Base-by-base conservation (phyloP, 345 rosid genomes). In the Moringa oleifera region DNA sequence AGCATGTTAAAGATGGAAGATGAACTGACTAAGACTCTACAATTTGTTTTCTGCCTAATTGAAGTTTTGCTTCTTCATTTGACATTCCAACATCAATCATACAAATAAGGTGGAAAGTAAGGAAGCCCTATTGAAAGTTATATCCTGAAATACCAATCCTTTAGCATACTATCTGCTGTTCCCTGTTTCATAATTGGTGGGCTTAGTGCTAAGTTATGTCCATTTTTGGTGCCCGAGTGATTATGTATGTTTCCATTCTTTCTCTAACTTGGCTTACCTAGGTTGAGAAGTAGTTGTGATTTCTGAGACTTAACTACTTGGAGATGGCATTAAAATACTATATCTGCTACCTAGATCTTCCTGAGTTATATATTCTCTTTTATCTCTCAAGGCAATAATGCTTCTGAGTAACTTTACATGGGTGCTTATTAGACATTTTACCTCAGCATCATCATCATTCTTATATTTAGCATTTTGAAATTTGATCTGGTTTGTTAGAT, bases 401-500 rank as follows among this genome's bases (percentile, higher is more conserved):
- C 58, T 49, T 21, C 46, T 20, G 8, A 59, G 33, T 51, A 37
- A 57, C 73, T 53, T 20, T 23, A 23, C 12, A 63, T 18, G 20
- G 16, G 53, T 54, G 22, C 20, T 63, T 45, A 11, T 33, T 41
- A 41, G 13, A 1, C 12, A 5, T 41, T 41, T 41, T 5, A 11
- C 47, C 17, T 41, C 12, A 41, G 12, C 1, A 53, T n/a, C 24
- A 5, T 0, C 56, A 53, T 20, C 37, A 16, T 57, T 33, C 7
- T 19, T 54, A 11, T 45, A 53, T 63, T 65, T 61, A 64, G 55
- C 62, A 53, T 59, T 51, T 72, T 71, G 56, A 55, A 68, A 56
- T 71, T 79, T 74, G 65, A 73, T 77, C 54, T 69, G 64, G 67
- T 73, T 73, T 81, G 65, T 66, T 81, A 93, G 98, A 90, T 88